Base-by-base conservation (phyloP, 768 basidiomycete genomes). In the Leucocoprinus leucothites region DNA sequence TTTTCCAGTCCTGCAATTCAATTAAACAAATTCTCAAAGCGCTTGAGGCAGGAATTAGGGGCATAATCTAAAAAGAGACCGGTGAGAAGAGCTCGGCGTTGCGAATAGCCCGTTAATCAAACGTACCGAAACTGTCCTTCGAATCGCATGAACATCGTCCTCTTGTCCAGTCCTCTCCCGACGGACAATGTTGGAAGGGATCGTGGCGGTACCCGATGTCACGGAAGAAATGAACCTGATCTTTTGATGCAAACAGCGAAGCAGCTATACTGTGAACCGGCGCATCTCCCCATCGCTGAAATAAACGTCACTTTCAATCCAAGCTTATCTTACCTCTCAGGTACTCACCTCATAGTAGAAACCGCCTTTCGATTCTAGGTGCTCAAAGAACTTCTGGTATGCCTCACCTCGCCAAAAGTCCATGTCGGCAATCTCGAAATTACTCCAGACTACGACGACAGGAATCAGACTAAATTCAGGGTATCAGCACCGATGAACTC, bases 401-500 rank as follows among this genome's bases (percentile, higher is more conserved):
- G 91, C 87, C 60, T 91, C 85, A 1, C 80, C 76, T 54, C 93
- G 75, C 91, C 92, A 96, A 66, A 96, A 91, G 60, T 91, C 85
- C 76, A 97, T 83, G 63, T 87, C 84, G 2, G 83, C 93, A 57
- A 98, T 96, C 70, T 95, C 93, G 63, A 95, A 95, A 68, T 94
- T 95, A 62, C 84, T 89, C 91, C 91, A 94, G 69, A 85, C 88
- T 90, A 51, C 11, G 18, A 28, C 9, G n/a, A 36, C 26, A 52
- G 25, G 34, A 28, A 22, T 14, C n/a, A 55, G 31, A 18, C 9
- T 22, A 42, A 48, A 40, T 8, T 9, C 25, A 13, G 26, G 35
- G 11, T 18, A 47, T n/a, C 2, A 2, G 25, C 4, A 43, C 40
- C 41, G 5, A 31, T 34, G 18, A 21, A 57, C 75, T 61, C 61